Base-by-base conservation (phyloP, 306 rosid species). In the Dalbergia oliveri region DNA sequence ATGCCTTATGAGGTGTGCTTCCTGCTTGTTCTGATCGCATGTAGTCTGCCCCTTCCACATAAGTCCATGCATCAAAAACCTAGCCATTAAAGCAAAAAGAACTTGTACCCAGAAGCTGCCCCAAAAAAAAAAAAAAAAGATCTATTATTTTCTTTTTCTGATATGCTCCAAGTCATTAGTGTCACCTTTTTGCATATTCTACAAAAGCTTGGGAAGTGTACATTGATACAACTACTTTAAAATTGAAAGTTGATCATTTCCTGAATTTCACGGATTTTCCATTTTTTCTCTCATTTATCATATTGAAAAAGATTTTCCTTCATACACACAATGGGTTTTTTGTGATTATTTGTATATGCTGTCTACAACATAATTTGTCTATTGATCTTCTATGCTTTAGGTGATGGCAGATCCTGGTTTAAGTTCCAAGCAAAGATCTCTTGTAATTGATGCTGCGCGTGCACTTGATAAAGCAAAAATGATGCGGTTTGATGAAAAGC, bases 401-500 rank as follows among this genome's bases (percentile, higher is more conserved):
- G 95, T 94, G 86, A 84, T 91, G 85, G 95, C 91, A 1, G 99
- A 94, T 93, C 99, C 99, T 63, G 74, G 91, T 81, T 82, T 94
- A 86, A 86, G 94, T 76, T 84, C 83, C 59, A 94, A 94, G 89
- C 99, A 94, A 86, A 90, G 99, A 84, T 87, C 92, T 83, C 90
- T 94, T 21, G 88, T 94, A 59, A 84, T 91, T 75, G 99, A 93
- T 86, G 97, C 97, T 83, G 99, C 99, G 67, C 97, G 99, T 67
- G 84, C 97, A 54, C 97, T 94, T 53, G 99, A 94, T 88, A 93
- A 90, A 84, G 97, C 99, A 66, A 94, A 91, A 87, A 94, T 94
- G 99, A 94, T 94, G 97, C 95, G 99, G 50, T 94, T 94, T 90
- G 99, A 94, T 84, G 99, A 94, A 93, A 90, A 94, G 97, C 81